A percentile compares a stretch with the other conserved stretches of the same genome.
Conservation (phyloP, 164 flowering plant genomes). For the Kingdonia uniflora region DNA sequence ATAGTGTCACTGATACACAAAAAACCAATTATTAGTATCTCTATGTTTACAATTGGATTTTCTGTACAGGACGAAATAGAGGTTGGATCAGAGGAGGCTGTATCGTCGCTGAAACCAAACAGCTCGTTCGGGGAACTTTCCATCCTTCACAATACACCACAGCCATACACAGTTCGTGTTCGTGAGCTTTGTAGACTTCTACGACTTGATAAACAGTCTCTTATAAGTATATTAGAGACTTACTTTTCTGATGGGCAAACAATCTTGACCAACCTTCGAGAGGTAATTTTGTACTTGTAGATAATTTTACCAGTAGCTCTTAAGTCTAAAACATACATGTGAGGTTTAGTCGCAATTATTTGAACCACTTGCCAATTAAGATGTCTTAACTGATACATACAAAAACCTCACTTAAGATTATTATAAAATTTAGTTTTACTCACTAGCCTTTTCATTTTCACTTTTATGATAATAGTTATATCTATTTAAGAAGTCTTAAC, state of each 20-base stretch:
- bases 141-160: conserved; percentile 84
- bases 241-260: conserved; percentile 62
- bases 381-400: too few species aligned
- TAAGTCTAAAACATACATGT: too few species aligned
- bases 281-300: conserved; percentile 34
- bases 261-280: conserved; percentile 58
- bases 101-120: conserved; percentile 34
- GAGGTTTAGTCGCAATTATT: too few species aligned
- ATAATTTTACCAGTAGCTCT: too few species aligned
- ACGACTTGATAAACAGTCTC: conserved; percentile 75
- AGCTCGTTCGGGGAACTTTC: conserved; percentile 75
- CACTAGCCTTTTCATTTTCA: too few species aligned
- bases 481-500: neutral
- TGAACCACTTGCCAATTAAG: too few species aligned
- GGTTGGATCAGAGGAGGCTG: conserved; percentile 57
- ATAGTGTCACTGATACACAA: too few species aligned
- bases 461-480: too few species aligned
- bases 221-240: conserved; percentile 56
- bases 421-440: too few species aligned
- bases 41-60: neutral
- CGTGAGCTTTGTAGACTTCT: conserved; percentile 70
- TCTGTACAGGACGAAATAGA: conserved; percentile 57
- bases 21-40: neutral
- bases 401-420: too few species aligned
- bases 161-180: conserved; percentile 77